A percentile compares a stretch with the other conserved stretches of the same genome.
Conservation (phyloP, 768 basidiomycete species). For the Hygrophorus pudorinus region DNA sequence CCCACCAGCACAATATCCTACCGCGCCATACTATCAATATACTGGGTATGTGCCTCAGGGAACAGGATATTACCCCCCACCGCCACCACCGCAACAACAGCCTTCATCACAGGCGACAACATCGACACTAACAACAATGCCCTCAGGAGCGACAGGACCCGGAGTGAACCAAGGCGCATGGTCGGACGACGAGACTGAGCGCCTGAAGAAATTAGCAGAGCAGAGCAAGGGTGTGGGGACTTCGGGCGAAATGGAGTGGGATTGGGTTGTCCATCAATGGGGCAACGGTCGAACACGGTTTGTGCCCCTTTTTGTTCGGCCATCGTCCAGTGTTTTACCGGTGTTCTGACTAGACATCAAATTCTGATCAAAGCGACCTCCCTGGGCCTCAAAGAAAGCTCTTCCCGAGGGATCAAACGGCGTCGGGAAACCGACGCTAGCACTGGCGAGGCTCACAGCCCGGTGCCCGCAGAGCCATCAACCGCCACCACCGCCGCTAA, state of each 20-base stretch:
- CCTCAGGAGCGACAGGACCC: conserved; percentile 23
- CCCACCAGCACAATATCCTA: conserved; percentile 40
- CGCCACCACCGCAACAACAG: conserved; percentile 13
- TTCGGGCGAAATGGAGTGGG: conserved; percentile 68
- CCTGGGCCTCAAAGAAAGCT: conserved; percentile 71
- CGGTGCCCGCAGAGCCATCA: conserved; percentile 25
- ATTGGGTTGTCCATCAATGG: conserved; percentile 66
- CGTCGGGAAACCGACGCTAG: conserved; percentile 24
- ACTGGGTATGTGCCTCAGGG: conserved; percentile 18
- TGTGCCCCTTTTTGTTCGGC: conserved; percentile 12
- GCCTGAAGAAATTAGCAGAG: conserved; percentile 58
- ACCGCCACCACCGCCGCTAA: conserved; percentile 13
- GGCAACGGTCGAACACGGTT: conserved; percentile 67
- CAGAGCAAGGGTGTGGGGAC: conserved; percentile 41
- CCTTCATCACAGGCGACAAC: conserved; percentile 14
- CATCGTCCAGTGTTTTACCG: no score
- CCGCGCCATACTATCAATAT: conserved; percentile 56
- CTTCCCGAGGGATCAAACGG: conserved; percentile 50
- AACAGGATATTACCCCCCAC: conserved; percentile 10
- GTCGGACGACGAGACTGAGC: conserved; percentile 70
- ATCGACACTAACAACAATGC: conserved; percentile 18
- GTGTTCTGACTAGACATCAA: conserved; percentile 48
- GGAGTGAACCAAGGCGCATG: conserved; percentile 59
- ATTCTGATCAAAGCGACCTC: conserved; percentile 74
- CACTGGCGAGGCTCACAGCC: conserved; percentile 14